These are phyloP conservation scores for Cyathus striatus DNA, from an alignment of 768 basidiomycete species.

Conservation along the genomic window DNA sequence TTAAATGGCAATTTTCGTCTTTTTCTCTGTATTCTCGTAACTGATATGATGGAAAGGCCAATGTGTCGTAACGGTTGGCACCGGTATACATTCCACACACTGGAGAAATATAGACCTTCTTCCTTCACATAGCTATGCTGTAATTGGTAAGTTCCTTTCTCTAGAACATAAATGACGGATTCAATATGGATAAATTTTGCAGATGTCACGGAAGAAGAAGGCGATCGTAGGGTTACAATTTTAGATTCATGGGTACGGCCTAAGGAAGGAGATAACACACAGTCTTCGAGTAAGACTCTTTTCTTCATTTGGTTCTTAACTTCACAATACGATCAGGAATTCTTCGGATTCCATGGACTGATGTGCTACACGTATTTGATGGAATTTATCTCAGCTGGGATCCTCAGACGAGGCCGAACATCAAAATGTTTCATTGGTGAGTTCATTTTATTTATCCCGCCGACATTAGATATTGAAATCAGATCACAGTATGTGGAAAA, in stretches of 20 bases:
- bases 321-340: conserved; percentile 28
- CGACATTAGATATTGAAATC: background rate
- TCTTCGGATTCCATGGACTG: conserved; percentile 71
- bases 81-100: conserved; percentile 41
- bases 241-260: conserved; percentile 65
- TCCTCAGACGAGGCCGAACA: conserved; percentile 50
- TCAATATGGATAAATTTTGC: conserved; percentile 8
- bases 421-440: conserved; percentile 64
- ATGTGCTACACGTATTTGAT: conserved; percentile 68
- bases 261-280: conserved; percentile 16
- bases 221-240: conserved; percentile 54
- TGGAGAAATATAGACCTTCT: conserved; percentile 50
- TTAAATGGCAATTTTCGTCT: conserved; percentile 38
- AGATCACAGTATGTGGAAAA: conserved; percentile 45
- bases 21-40: background rate
- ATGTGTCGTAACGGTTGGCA: conserved; percentile 81
- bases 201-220: conserved; percentile 49
- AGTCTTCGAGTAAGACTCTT: conserved; percentile 12
- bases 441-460: conserved; percentile 9
- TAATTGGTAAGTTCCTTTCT: conserved; percentile 50
- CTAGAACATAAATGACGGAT: background rate
- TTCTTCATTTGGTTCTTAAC: background rate
- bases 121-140: conserved; percentile 80
- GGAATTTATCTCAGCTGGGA: conserved; percentile 88
- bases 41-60: conserved; percentile 35